Base-by-base conservation (phyloP, 148 eudicot genomes). In the Rhododendron ovatum region DNA sequence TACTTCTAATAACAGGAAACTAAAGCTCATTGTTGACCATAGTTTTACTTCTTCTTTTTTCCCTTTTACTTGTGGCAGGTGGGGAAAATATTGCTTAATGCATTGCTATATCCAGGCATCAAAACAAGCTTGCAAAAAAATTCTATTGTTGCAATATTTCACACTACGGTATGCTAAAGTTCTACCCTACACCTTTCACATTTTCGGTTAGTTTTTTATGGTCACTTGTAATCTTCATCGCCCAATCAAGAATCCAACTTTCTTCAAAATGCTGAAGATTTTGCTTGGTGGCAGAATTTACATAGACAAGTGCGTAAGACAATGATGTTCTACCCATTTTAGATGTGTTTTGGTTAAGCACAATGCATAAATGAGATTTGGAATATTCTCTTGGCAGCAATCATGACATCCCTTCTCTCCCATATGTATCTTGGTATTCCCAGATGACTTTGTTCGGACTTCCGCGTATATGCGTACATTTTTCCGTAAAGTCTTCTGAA, bases 21-120 rank as follows among this genome's bases (percentile, higher is more conserved):
- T 51, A 11, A 18, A 48, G 78, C 45, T 50, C n/a, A 30, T 74
- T 3, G 47, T 48, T 6, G 50, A 45, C 13, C 2, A 20, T 84
- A 18, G 30, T 59, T 76, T 13, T 61, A 45, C 78, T 35, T 39
- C 48, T 30, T 30, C n/a, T 30, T 30, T 80, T 30, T 83, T 53
- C 39, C 83, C 37, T 67, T 67, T 75, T 45, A 11, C 50, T 78
- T 82, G 33, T 88, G 90, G 89, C 91, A 98, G 99, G 99, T 93
- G 12, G 99, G 99, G 47, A 94, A 83, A 84, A 74, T 98, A 82
- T 86, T 93, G 94, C 96, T 97, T 78, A 98, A 98, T 88, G 98
- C 98, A 78, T 92, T 91, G 83, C 50, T 98, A 83, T 98, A 98
- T 84, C 87, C 96, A 13, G 95, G 96, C 88, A 94, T 96, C 92